Evolutionary conservation across 1,284 basidiomycete genomes (phyloP), one percentile per base, ranked within the genome.

Genomic region (Boletus sp.): DNA sequence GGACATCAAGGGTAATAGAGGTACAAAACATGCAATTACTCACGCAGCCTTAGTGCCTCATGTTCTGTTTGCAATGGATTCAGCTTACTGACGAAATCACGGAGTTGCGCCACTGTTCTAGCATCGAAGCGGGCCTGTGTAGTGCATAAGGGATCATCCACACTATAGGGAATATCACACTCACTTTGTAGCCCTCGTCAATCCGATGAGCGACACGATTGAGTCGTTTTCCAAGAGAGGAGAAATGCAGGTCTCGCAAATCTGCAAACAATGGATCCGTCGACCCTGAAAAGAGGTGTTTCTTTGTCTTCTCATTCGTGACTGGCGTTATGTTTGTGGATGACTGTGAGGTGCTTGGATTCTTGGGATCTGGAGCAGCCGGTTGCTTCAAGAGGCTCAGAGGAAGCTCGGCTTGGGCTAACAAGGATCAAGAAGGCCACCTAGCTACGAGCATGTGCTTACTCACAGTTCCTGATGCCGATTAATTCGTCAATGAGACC

Each of bases 401-500:
- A 47, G 97, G 95, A 19, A 98, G 81, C 72, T 98, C 95, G 55
- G 97, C 89, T 69, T 97, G 93, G 6, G 93, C 95, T 96, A 59
- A 27, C 31, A 62, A 46, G 53, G n/a, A 17, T 35, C 61, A 44
- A 61, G 61, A 55, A 35, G 40, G 27, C 27, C 50, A 53, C 63
- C 43, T 7, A 46, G 54, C 52, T 50, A 56, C 31, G 46, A 52
- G 40, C 6, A 55, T 13, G 44, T 31, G 59, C 28, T 55, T 38
- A 75, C 89, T 58, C 66, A 93, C 95, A 91, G 68, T 97, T 94
- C 75, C 85, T 90, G 64, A 99, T 90, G 2, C 94, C 94, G 50
- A 98, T 80, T 47, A 95, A 80, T 74, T 99, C 97, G 70, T 99
- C 97, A n/a, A 98, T 83, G 48, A 99, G 87, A 21, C 97, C 97